These are phyloP conservation scores for Exophiala viscosa DNA, from an alignment of 2,329 filamentous ascomycete species.

Conservation along the genomic window DNA sequence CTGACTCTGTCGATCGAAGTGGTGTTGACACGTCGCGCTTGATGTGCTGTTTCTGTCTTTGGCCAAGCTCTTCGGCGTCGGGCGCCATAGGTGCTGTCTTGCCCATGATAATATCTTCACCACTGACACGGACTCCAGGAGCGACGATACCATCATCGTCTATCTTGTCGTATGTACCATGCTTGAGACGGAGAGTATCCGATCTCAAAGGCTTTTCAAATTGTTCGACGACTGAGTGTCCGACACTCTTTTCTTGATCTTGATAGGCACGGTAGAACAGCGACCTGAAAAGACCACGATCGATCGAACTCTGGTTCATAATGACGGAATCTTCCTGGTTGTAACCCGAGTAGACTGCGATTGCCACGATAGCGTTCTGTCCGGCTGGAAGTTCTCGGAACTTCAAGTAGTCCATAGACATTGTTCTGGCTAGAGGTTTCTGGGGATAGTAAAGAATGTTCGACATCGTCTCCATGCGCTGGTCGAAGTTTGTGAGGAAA, in stretches of 20 bases:
- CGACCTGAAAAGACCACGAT: constrained; percentile 94
- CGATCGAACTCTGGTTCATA: constrained; percentile 99
- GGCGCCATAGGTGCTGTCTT: constrained; percentile 94
- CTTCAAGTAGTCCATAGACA: constrained; percentile 97
- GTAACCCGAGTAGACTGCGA: constrained; percentile 95
- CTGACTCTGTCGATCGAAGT: constrained; percentile 89
- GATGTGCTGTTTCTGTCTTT: constrained; percentile 82
- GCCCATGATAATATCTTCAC: constrained; percentile 98
- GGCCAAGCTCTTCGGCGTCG: constrained; percentile 88
- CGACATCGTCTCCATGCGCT: constrained; percentile 99
- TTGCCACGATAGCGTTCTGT: constrained; percentile 97
- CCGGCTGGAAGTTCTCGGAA: constrained; percentile 96
- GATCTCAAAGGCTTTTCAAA: constrained; percentile 92
- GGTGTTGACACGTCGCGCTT: constrained; percentile 96
- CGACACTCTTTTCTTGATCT: constrained; percentile 93
- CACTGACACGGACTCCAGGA: constrained; percentile 89
- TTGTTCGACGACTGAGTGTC: constrained; percentile 84
- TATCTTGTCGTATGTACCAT: constrained; percentile 90
- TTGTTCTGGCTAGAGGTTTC: constrained; percentile 91
- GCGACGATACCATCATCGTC: constrained; percentile 94
- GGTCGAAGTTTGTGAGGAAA: constrained; percentile 93
- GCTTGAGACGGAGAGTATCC: constrained; percentile 84
- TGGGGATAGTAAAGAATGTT: constrained; percentile 99
- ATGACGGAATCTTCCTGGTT: constrained; percentile 99
- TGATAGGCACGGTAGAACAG: constrained; percentile 97